Evolutionary conservation across 805 yeast species (phyloP), one percentile per base, ranked within the genome.

Genomic region (Wickerhamomyces bisporus): DNA sequence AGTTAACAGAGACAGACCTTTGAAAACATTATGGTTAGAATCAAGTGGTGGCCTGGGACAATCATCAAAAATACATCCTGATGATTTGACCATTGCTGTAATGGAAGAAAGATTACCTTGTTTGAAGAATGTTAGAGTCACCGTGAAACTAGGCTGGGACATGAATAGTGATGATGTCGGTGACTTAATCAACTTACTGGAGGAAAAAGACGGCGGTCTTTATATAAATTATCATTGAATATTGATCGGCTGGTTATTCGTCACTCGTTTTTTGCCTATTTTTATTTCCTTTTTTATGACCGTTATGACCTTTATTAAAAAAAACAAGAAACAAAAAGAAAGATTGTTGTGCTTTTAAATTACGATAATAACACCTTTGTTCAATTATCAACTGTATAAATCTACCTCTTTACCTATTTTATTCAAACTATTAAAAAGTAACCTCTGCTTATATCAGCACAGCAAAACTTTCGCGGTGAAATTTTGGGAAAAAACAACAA

Each of bases 41-140:
- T 81, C 95, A 32, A 81, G 94, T 43, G 97, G 98, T 2, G 77
- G 81, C 64, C 61, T 84, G 42, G 97, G 97, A 2, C 86, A 89
- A 41, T 73, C 87, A 2, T 75, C 81, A 18, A 86, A 86, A 53
- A 64, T 93, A 25, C 86, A 86, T 50, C 96, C 98, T 0, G 83
- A 86, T 49, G 97, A 91, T 58, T 65, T 93, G 41, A 85, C 93
- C 0, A 71, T 88, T 33, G 96, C 97, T 0, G 62, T 89, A 16
- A 71, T 77, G 54, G 96, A 89, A 42, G 80, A 77, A 9, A 65
- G 95, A 49, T 60, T 93, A 14, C 95, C 95, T 0, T 47, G 65
- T 28, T 65, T 93, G 54, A 70, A 71, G 43, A 73, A 72, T 34
- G 66, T 93, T 2, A 67, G 81, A 30, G 71, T 88, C 30, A 81